phyloP scores from a whole-genome alignment of 1,139 yeast genomes.

The Nematodospora anomalae region DNA sequence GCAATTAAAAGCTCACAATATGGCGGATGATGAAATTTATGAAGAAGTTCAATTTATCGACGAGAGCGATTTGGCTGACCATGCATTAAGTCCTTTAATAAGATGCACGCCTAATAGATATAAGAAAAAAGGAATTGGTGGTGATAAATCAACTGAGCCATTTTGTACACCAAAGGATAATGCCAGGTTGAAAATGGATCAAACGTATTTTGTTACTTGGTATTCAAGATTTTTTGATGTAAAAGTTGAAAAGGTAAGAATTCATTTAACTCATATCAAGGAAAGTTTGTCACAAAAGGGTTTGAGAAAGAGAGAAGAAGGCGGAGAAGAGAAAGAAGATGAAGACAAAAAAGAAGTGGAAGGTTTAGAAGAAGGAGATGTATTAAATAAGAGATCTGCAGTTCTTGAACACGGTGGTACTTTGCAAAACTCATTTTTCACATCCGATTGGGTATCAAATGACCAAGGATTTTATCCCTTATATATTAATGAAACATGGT shows the following conservation, averaged over 20 bases:
- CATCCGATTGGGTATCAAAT: constrained; percentile 71
- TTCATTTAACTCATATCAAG: constrained; percentile 67
- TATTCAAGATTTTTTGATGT: constrained; percentile 58
- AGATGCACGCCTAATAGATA: constrained; percentile 83
- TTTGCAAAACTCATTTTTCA: constrained; percentile 53
- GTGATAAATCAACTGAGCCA: constrained; percentile 61
- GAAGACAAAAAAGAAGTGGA: constrained; percentile 2
- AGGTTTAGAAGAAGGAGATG: background rate
- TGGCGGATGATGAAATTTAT: constrained; percentile 57
- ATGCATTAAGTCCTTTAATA: constrained; percentile 69
- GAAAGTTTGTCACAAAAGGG: constrained; percentile 59
- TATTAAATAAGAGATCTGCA: constrained; percentile 29
- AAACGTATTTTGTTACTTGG: constrained; percentile 80
- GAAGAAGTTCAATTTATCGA: constrained; percentile 55
- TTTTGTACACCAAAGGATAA: constrained; percentile 79
- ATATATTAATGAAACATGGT: constrained; percentile 60
- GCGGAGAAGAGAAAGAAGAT: constrained; percentile 14
- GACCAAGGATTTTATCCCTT: constrained; percentile 65
- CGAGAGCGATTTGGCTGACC: constrained; percentile 66
- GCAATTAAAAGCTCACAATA: constrained; percentile 66
- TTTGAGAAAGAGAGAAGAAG: constrained; percentile 37
- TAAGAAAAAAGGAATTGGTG: constrained; percentile 61
- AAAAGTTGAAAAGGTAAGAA: constrained; percentile 56
- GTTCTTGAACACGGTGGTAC: constrained; percentile 42
- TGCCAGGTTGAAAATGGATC: constrained; percentile 52